Conservation (phyloP, 116 monocot genomes). For the Papilionanthe hybrid region DNA sequence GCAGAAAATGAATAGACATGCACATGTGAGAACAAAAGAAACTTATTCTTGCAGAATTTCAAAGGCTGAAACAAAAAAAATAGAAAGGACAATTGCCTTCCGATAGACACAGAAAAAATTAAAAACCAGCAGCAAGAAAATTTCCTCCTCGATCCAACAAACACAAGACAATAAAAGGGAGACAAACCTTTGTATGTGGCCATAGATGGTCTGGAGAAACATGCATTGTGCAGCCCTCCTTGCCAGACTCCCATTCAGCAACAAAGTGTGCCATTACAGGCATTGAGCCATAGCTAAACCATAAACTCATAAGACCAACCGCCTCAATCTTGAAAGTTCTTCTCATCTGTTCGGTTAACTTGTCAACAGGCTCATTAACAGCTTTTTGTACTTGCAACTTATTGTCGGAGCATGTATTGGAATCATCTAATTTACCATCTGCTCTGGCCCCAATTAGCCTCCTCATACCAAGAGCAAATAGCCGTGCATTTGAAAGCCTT, state of each 20-base stretch:
- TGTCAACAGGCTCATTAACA: constrained; percentile 39
- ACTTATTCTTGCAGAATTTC: too few relatives aligned
- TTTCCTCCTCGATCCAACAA: background rate
- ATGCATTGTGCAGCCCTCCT: constrained; percentile 96
- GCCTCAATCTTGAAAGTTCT: constrained; percentile 95
- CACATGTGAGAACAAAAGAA: background rate
- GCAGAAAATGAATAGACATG: background rate
- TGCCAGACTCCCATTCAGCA: constrained; percentile 95
- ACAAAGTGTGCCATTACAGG: constrained; percentile 91
- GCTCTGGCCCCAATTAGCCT: constrained; percentile 58
- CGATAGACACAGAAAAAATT: background rate
- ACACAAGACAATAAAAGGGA: background rate
- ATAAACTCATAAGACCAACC: constrained; percentile 92
- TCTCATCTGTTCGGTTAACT: constrained; percentile 73
- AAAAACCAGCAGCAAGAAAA: background rate
- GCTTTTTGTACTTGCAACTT: constrained; percentile 38
- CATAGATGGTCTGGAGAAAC: constrained; percentile 99
- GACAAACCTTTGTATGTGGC: constrained; percentile 97
- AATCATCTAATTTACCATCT: constrained; percentile 65
- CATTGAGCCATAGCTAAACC: constrained; percentile 95
- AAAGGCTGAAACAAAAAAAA: background rate
- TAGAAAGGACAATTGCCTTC: too few relatives aligned
- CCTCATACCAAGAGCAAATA: constrained; percentile 85
- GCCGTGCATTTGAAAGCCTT: constrained; percentile 82
- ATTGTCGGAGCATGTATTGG: constrained; percentile 20